Evolutionary conservation across 345 rosid species (phyloP), one percentile per base, ranked within the genome.

Genomic region (Gossypium longicalyx): DNA sequence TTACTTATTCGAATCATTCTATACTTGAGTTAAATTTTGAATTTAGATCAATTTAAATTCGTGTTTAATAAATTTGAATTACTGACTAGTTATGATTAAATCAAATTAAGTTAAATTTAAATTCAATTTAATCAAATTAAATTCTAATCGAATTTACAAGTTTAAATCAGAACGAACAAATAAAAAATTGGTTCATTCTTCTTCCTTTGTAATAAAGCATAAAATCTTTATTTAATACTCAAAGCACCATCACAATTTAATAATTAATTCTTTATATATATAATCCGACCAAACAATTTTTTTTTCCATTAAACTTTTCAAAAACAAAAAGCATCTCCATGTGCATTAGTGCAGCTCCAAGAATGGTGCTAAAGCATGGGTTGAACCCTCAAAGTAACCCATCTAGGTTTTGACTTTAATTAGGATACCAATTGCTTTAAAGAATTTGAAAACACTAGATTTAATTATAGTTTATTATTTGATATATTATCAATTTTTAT

Each of bases 361-460:
- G 51, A 65, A 44, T 19, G 52, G 53, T 12, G 70, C 38, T 66
- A 44, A 71, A 54, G 22, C 48, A 16, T 54, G 49, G 43, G 4
- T 29, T 53, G 17, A 9, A 38, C 17, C 17, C 61, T n/a, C 29
- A 29, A 71, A 38, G 48, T 34, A 71, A 71, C 51, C 71, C 23
- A 71, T 56, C 34, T 12, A 38, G 19, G 25, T 43, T 71, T 54
- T 71, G 74, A 22, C 74, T 56, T 71, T 29, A 38, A 17, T 41
- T 17, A 41, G 34, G 7, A 10, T 11, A 4, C 15, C 29, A 71
- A 67, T 66, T 72, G n/a, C n/a, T 67, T 43, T 53, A 1, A 71
- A 80, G 74, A 67, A 41, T 72, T 43, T 22, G 13, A 3, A 58
- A 57, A 58, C 29, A 57, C 5, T 53, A 53, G 19, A 53, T 52